A percentile compares a stretch with the other conserved stretches of the same genome.
Conservation (phyloP, 2,329 filamentous ascomycete species). For the Fusarium duplospermum region DNA sequence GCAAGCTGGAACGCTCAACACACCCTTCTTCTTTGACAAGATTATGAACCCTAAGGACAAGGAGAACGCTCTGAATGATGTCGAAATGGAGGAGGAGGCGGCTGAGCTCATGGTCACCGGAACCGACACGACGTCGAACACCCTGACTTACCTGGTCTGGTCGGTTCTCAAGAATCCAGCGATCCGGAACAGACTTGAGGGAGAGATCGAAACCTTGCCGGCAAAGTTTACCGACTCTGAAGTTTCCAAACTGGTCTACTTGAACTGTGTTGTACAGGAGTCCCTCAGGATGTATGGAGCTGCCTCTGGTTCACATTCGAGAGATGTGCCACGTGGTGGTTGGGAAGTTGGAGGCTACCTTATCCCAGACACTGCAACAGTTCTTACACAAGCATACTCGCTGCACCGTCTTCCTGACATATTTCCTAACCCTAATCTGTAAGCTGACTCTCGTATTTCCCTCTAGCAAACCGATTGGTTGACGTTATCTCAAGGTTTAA, state of each 20-base stretch:
- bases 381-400: constrained; percentile 5
- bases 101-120: not conserved
- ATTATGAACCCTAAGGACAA: not conserved
- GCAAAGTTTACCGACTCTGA: not conserved
- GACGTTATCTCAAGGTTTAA: not conserved
- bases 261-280: not conserved
- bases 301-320: constrained; percentile 1
- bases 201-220: not conserved
- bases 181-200: not conserved
- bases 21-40: not conserved
- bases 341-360: not conserved
- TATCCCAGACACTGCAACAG: not conserved
- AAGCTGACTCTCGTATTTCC: not conserved
- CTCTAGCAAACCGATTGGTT: not conserved
- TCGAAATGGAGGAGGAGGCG: constrained; percentile 3
- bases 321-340: constrained; percentile 1
- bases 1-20: not conserved
- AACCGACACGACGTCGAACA: constrained; percentile 4
- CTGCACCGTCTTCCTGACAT: not conserved
- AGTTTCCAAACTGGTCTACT: not conserved
- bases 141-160: constrained; percentile 3
- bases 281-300: constrained; percentile 17
- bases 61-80: not conserved
- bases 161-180: not conserved
- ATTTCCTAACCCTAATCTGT: not conserved